Percentiles rank a stretch among this genome's conserved stretches.
Evolutionary conservation across 192 early-diverging fungal genomes (phyloP).

Genomic region (Coemansia interrupta): DNA sequence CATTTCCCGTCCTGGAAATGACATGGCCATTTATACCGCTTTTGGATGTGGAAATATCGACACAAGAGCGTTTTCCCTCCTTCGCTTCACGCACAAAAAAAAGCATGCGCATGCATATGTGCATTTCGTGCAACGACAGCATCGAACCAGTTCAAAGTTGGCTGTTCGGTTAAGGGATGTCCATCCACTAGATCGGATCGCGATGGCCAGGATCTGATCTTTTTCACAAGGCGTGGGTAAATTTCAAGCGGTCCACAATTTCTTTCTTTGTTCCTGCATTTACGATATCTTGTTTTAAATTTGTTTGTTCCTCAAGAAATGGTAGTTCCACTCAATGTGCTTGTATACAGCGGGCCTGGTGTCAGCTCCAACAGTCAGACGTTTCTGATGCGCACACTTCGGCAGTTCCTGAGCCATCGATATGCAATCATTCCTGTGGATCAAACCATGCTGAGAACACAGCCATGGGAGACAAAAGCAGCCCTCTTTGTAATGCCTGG

Average conservation of each 20-base stretch:
- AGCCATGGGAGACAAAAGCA: constrained; percentile 89
- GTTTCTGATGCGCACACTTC: constrained; percentile 60
- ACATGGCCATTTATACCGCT: no score
- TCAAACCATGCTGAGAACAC: constrained; percentile 60
- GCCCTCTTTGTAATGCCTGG: constrained; percentile 86
- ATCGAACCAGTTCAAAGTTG: neutral
- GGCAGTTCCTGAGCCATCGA: constrained; percentile 66
- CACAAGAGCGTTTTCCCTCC: no score
- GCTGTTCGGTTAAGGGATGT: neutral
- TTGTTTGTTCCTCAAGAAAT: neutral
- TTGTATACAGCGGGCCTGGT: constrained; percentile 52
- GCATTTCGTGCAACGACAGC: no score
- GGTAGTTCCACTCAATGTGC: constrained; percentile 34
- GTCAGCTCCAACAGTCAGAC: constrained; percentile 34
- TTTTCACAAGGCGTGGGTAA: no score
- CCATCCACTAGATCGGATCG: neutral
- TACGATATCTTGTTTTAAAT: neutral
- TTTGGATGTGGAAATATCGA: no score
- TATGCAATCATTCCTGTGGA: constrained; percentile 91
- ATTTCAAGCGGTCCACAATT: neutral
- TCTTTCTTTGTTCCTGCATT: neutral
- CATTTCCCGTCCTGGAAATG: no score
- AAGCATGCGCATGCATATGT: no score
- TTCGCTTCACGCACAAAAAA: no score
- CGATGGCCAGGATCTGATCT: no score